Conservation (phyloP, 2,329 filamentous ascomycete genomes). For the Alternaria arbusti region DNA sequence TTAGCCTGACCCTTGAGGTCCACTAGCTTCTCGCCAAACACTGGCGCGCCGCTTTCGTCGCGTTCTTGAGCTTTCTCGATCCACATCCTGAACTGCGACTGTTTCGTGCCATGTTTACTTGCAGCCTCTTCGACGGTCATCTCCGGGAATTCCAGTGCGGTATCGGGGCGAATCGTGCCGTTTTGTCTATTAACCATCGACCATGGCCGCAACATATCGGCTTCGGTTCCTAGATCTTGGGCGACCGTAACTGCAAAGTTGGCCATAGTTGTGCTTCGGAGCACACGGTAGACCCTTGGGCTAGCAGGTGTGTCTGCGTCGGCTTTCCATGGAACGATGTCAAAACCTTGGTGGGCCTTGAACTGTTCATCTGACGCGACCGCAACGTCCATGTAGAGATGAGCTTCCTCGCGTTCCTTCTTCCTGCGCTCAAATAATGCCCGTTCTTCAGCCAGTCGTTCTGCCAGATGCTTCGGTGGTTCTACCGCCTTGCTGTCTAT, state of each 20-base stretch:
- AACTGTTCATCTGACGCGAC: conserved; percentile 85
- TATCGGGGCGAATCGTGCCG: conserved; percentile 91
- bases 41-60: conserved; percentile 70
- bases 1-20: conserved; percentile 61
- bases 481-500: conserved; percentile 77
- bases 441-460: conserved; percentile 81
- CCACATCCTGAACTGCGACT: conserved; percentile 77
- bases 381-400: conserved; percentile 86
- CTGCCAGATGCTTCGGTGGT: conserved; percentile 80
- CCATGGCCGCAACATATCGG: conserved; percentile 82
- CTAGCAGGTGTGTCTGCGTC: conserved; percentile 67
- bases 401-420: conserved; percentile 92
- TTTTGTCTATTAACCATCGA: conserved; percentile 99
- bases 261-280: conserved; percentile 75
- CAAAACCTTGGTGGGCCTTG: conserved; percentile 79
- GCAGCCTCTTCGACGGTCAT: conserved; percentile 72
- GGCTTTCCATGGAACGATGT: conserved; percentile 68
- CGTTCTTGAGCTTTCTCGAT: conserved; percentile 75
- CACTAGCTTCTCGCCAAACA: conserved; percentile 72
- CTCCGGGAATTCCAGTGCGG: conserved; percentile 77
- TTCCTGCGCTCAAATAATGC: conserved; percentile 75
- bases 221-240: conserved; percentile 70
- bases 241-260: conserved; percentile 77
- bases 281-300: conserved; percentile 74
- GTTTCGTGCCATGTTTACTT: conserved; percentile 72